Base-by-base conservation (phyloP, 768 basidiomycete genomes). In the Scleroderma bovista region DNA sequence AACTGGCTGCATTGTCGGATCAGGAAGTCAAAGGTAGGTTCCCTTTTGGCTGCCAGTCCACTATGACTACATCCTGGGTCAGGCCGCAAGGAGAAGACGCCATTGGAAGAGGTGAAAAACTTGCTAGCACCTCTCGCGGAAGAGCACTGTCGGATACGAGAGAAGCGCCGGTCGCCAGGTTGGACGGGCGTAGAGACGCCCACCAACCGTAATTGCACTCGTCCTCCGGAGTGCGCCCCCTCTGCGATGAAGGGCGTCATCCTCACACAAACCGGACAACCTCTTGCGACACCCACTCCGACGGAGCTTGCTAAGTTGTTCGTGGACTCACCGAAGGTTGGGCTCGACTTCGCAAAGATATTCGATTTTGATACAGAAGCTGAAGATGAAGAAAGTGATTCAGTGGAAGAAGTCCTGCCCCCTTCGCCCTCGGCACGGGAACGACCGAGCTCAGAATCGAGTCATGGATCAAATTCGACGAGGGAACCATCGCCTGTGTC, bases 211-310 rank as follows among this genome's bases (percentile, higher is more conserved):
- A 57, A 55, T 22, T 53, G 68, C 6, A 57, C 63, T 11, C 62
- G 61, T 46, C 56, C 46, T 1, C 4, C 15, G 24, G 72, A 72
- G 11, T 63, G 56, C 20, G 50, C 58, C n/a, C 60, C 57, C 22
- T 80, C 78, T 3, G 83, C 83, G 1, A 85, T 85, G 83, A 84
- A 84, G 61, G 83, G 90, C 3, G 86, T 93, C 34, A 75, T 93
- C 26, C 72, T 91, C 33, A 90, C 90, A 0, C 72, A 83, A 8
- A 90, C 90, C 0, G 89, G 90, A 8, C 82, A 90, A 60, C 71
- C 75, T 2, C 71, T 92, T 7, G 73, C 79, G 3, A 93, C 89
- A 12, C 89, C 89, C 1, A 73, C 77, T 2, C 85, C 84, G 0
- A 70, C 74, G 0, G 84, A 86, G 58, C 72, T 90, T 1, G 76